A percentile compares a stretch with the other conserved stretches of the same genome.
These are phyloP conservation scores for Alternaria sp. DNA, from an alignment of 2,329 filamentous ascomycete genomes.

Conservation along the genomic window DNA sequence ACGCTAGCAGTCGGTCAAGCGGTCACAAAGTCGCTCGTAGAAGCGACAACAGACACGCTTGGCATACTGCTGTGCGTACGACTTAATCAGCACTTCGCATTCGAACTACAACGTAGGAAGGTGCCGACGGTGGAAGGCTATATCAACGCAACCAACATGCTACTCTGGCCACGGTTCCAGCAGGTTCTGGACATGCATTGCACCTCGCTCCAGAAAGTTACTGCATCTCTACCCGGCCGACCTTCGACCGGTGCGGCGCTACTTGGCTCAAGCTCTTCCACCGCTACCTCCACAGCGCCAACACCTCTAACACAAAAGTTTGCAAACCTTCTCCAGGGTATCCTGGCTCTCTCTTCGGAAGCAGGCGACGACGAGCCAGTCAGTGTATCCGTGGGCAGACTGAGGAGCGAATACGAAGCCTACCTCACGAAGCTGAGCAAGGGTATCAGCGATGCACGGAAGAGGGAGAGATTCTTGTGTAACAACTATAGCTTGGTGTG, in stretches of 20 bases:
- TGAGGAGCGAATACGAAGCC: constrained; percentile 81
- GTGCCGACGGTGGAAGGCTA: constrained; percentile 89
- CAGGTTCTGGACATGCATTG: constrained; percentile 92
- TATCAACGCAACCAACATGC: constrained; percentile 93
- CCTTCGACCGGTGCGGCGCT: constrained; percentile 44
- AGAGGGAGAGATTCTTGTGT: constrained; percentile 85
- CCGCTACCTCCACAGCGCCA: constrained; percentile 75
- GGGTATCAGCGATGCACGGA: constrained; percentile 76
- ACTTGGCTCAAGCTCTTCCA: constrained; percentile 49
- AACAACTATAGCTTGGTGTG: constrained; percentile 97
- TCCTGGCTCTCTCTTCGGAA: constrained; percentile 83
- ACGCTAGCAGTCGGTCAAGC: constrained; percentile 83
- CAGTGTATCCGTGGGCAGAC: constrained; percentile 75
- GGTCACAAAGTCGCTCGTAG: constrained; percentile 77
- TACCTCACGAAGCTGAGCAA: constrained; percentile 82
- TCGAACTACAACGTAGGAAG: constrained; percentile 89
- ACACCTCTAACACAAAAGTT: constrained; percentile 95
- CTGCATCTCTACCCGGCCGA: constrained; percentile 50
- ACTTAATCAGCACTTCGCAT: constrained; percentile 91
- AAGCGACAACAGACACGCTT: constrained; percentile 80
- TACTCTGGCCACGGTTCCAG: constrained; percentile 95
- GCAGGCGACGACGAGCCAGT: constrained; percentile 95
- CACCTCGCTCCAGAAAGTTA: constrained; percentile 75
- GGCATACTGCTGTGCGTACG: constrained; percentile 91
- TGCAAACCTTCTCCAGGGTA: constrained; percentile 86